Evolutionary conservation across 225 moss, liverwort and hornwort species (phyloP).

Genomic region (Physcomitrellopsis africana): DNA sequence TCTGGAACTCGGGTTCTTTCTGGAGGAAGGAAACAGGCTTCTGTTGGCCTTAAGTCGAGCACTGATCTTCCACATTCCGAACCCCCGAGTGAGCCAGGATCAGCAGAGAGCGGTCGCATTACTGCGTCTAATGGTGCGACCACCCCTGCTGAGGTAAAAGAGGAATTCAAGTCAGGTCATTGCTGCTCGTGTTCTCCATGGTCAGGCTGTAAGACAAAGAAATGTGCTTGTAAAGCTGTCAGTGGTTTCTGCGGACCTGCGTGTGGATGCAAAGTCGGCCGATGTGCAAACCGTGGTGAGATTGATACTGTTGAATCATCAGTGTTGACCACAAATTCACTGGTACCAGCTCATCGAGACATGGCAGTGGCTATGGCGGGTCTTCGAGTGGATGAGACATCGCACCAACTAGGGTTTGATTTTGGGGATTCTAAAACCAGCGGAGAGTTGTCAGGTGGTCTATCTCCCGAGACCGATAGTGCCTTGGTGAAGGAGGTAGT

Average conservation of each 20-base stretch:
- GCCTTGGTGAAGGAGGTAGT: conserved; percentile 70
- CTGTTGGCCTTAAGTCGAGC: conserved; percentile 46
- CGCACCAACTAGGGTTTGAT: conserved; percentile 30
- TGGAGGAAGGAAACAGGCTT: conserved; percentile 30
- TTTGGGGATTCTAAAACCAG: conserved; percentile 46
- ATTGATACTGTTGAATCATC: conserved; percentile 42
- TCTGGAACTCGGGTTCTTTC: conserved; percentile 44
- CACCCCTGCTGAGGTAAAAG: neutral
- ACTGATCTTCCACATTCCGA: conserved; percentile 24
- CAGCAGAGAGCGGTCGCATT: neutral
- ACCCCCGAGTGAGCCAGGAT: conserved; percentile 30
- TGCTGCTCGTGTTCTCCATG: conserved; percentile 95
- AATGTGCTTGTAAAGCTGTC: conserved; percentile 94
- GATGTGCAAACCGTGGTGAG: conserved; percentile 89
- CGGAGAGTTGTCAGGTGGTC: conserved; percentile 39
- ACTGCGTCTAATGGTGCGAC: neutral
- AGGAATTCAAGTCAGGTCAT: conserved; percentile 23
- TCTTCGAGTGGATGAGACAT: conserved; percentile 43
- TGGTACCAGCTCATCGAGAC: conserved; percentile 36
- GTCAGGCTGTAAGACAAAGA: conserved; percentile 98
- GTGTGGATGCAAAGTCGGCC: conserved; percentile 85
- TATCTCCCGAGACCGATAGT: conserved; percentile 56
- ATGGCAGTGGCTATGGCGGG: conserved; percentile 62
- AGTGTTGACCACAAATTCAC: conserved; percentile 32
- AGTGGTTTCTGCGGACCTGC: conserved; percentile 90